A percentile compares a stretch with the other conserved stretches of the same genome.
Conservation (phyloP, 768 basidiomycete species). For the Auriscalpium microsporum region DNA sequence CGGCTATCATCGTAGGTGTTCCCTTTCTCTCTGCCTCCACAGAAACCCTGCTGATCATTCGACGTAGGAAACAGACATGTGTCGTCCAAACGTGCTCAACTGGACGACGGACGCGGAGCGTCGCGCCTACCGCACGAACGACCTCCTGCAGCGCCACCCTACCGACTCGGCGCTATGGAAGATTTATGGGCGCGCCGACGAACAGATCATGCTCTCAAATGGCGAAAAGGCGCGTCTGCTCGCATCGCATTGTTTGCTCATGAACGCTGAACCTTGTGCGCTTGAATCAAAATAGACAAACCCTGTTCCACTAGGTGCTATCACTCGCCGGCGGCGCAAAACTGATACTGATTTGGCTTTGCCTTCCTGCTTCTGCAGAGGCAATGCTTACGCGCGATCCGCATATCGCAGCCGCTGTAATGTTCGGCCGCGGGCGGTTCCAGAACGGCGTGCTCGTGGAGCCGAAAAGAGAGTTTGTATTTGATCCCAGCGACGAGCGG, state of each 20-base stretch:
- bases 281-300: constrained; percentile 18
- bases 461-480: constrained; percentile 18
- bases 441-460: constrained; percentile 26
- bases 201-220: constrained; percentile 31
- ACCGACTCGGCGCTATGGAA: constrained; percentile 28
- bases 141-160: constrained; percentile 34
- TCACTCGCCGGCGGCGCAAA: constrained; percentile 5
- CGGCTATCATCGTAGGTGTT: neutral
- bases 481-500: constrained; percentile 18
- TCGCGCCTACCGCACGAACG: constrained; percentile 29
- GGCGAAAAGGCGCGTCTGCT: constrained; percentile 22
- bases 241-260: constrained; percentile 1
- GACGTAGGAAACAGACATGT: neutral
- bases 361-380: constrained; percentile 23
- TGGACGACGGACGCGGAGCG: neutral
- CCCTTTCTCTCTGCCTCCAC: neutral
- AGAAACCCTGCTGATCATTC: neutral
- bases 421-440: constrained; percentile 27
- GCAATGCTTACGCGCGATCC: constrained; percentile 25
- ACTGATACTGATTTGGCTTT: too few relatives aligned
- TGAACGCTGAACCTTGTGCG: neutral
- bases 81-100: neutral
- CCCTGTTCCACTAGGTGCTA: constrained; percentile 24
- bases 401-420: constrained; percentile 20
- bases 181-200: constrained; percentile 28